Conservation (phyloP, 2,329 filamentous ascomycete species). For the Raffaelea arxii region DNA sequence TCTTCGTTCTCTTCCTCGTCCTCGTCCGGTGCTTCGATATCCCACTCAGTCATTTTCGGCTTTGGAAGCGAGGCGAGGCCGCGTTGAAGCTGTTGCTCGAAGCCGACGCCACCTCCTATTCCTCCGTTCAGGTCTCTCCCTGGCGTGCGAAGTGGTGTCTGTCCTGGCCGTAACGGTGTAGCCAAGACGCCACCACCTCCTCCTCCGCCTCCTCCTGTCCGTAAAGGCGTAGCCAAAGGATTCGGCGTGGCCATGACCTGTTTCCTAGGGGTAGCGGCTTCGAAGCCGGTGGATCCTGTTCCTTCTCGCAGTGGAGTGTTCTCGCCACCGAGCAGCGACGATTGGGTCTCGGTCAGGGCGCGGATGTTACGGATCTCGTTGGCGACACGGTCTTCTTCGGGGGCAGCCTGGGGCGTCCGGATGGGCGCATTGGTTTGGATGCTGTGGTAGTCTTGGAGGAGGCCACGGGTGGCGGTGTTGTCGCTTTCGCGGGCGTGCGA, state of each 20-base stretch:
- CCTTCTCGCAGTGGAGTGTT: constrained; percentile 85
- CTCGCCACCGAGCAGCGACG: constrained; percentile 84
- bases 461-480: constrained; percentile 72
- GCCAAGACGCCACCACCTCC: constrained; percentile 7
- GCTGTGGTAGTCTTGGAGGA: constrained; percentile 78
- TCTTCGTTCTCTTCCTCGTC: constrained; percentile 56
- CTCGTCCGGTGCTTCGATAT: constrained; percentile 84
- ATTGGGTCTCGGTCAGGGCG: constrained; percentile 86
- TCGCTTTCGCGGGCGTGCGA: constrained; percentile 66
- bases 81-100: constrained; percentile 46
- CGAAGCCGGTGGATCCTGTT: constrained; percentile 74
- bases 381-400: constrained; percentile 89
- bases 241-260: constrained; percentile 87
- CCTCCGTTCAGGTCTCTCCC: constrained; percentile 73
- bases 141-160: constrained; percentile 62
- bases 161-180: constrained; percentile 40
- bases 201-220: constrained; percentile 77
- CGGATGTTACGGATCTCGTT: constrained; percentile 95
- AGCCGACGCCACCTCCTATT: constrained; percentile 3
- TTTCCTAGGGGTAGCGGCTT: constrained; percentile 70
- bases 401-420: constrained; percentile 80
- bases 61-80: constrained; percentile 78
- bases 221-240: constrained; percentile 82
- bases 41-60: constrained; percentile 89
- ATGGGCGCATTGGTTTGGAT: constrained; percentile 79